Conservation (phyloP, 768 basidiomycete species). For the Mycena filopes region DNA sequence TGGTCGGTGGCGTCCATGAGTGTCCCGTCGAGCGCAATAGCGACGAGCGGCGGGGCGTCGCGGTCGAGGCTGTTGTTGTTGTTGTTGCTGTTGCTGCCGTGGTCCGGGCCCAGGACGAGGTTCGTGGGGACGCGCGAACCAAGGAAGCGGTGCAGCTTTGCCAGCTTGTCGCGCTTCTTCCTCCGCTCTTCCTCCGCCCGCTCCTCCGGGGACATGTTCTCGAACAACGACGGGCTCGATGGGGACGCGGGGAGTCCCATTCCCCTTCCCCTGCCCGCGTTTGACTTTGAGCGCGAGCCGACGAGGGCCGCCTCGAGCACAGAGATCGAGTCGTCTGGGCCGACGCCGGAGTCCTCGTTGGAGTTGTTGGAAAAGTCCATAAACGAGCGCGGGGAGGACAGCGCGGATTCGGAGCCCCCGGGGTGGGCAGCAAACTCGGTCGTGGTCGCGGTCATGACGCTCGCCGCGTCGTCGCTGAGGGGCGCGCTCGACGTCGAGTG, state of each 20-base stretch:
- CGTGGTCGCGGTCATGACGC: constrained; percentile 37
- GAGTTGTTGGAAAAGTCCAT: constrained; percentile 48
- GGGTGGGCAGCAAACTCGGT: constrained; percentile 29
- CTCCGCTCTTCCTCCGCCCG: constrained; percentile 70
- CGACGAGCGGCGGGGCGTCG: constrained; percentile 32
- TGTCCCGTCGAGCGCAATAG: constrained; percentile 46
- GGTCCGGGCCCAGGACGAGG: constrained; percentile 66
- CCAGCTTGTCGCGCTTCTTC: constrained; percentile 79
- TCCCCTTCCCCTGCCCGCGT: too few species aligned
- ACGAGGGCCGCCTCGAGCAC: background rate
- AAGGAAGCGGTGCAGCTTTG: constrained; percentile 85
- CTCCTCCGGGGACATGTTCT: constrained; percentile 61
- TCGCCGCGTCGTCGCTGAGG: constrained; percentile 14
- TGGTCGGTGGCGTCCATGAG: constrained; percentile 37
- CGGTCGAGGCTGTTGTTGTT: too few species aligned
- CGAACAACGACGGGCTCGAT: constrained; percentile 55
- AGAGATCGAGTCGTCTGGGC: constrained; percentile 27
- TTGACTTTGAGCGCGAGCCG: too few species aligned
- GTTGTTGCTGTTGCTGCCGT: constrained; percentile 34
- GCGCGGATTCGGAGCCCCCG: constrained; percentile 10
- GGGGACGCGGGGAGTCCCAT: constrained; percentile 46
- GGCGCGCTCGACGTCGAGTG: constrained; percentile 49
- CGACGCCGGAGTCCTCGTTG: constrained; percentile 2
- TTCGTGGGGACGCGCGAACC: constrained; percentile 83
- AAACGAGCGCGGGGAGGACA: constrained; percentile 56